These are phyloP conservation scores for Metarhizium robertsii DNA, from an alignment of 2,329 filamentous ascomycete species.

Conservation along the genomic window DNA sequence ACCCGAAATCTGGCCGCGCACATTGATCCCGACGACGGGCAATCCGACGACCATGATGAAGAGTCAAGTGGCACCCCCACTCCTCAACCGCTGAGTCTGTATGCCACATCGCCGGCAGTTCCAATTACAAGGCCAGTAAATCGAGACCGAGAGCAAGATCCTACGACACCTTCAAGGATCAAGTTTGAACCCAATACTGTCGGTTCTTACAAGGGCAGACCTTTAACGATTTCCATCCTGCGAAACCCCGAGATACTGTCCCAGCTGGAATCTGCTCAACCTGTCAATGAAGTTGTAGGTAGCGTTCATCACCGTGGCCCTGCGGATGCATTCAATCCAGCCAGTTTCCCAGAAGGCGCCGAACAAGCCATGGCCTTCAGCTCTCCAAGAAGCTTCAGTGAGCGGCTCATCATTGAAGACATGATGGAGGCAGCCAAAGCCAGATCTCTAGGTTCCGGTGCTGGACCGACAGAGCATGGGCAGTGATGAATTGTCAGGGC, in stretches of 20 bases:
- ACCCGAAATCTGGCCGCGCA: background rate
- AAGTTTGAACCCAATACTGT: constrained; percentile 31
- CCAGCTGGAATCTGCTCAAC: constrained; percentile 36
- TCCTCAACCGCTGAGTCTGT: constrained; percentile 14
- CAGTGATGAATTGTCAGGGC: background rate
- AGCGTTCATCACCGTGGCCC: constrained; percentile 42
- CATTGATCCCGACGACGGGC: constrained; percentile 19
- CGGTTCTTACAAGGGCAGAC: constrained; percentile 45
- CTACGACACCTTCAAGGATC: constrained; percentile 19
- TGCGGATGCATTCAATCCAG: constrained; percentile 35
- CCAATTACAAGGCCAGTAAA: constrained; percentile 17
- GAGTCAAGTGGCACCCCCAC: background rate
- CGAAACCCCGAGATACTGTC: constrained; percentile 38
- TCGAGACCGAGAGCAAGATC: constrained; percentile 13
- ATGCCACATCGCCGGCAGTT: constrained; percentile 36
- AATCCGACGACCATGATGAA: constrained; percentile 5
- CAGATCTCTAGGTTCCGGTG: constrained; percentile 5
- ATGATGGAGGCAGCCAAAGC: constrained; percentile 22
- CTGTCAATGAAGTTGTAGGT: constrained; percentile 42
- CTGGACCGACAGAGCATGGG: constrained; percentile 8
- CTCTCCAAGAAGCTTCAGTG: constrained; percentile 37
- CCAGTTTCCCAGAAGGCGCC: constrained; percentile 30
- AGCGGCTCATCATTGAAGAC: constrained; percentile 40
- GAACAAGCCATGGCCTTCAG: constrained; percentile 30
- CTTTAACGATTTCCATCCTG: constrained; percentile 43